Percentiles rank a stretch among this genome's conserved stretches.
These are phyloP conservation scores for Suillus lakei DNA, from an alignment of 768 basidiomycete species.

Conservation along the genomic window DNA sequence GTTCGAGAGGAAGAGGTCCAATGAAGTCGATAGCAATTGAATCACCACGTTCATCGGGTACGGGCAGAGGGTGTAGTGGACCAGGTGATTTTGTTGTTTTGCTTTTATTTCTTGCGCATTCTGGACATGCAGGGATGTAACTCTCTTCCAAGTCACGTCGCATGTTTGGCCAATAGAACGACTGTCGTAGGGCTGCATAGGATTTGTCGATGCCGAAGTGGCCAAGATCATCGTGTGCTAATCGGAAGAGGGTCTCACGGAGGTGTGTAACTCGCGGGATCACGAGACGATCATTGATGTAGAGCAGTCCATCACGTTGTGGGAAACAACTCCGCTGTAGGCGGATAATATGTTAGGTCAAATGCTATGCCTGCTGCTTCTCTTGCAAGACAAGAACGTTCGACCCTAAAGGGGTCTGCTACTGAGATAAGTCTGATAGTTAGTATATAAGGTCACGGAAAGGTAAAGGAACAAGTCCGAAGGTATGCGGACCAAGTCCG, in stretches of 20 bases:
- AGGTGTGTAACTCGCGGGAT: neutral
- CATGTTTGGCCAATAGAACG: slow-evolving; percentile 36
- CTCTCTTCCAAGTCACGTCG: slow-evolving; percentile 18
- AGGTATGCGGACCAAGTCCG: too few species aligned
- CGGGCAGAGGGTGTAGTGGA: slow-evolving; percentile 22
- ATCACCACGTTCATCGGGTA: slow-evolving; percentile 24
- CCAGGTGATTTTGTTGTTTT: slow-evolving; percentile 18
- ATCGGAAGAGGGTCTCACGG: slow-evolving; percentile 12
- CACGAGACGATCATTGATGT: too few species aligned
- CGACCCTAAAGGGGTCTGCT: too few species aligned
- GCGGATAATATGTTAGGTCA: too few species aligned
- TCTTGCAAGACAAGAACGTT: too few species aligned
- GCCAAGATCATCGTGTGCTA: slow-evolving; percentile 19
- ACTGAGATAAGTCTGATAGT: too few species aligned
- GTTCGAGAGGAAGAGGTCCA: slow-evolving; percentile 33
- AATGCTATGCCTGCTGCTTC: too few species aligned
- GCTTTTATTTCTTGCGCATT: slow-evolving; percentile 31
- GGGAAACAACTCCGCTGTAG: too few species aligned
- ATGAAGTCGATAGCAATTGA: slow-evolving; percentile 34
- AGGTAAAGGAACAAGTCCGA: too few species aligned
- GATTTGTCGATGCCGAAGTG: slow-evolving; percentile 23
- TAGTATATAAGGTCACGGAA: too few species aligned
- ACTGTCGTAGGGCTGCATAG: neutral
- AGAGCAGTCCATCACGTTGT: too few species aligned
- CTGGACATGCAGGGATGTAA: slow-evolving; percentile 26